Percentiles rank a stretch among this genome's conserved stretches.
Conservation (phyloP, 2,329 filamentous ascomycete genomes). For the Cordyceps sp. region DNA sequence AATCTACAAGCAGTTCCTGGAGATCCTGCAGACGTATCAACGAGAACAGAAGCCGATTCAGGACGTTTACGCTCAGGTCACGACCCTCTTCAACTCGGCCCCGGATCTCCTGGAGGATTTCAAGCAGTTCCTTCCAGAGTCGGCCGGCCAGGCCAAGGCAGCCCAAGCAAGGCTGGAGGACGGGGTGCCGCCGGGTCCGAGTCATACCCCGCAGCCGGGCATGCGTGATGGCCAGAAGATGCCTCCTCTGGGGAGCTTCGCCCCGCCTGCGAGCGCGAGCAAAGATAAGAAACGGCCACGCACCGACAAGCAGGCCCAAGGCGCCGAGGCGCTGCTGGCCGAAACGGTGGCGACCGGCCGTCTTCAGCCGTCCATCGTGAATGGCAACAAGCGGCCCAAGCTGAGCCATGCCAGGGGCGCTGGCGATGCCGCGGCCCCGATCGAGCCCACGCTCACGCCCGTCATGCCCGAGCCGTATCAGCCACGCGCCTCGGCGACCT, state of each 20-base stretch:
- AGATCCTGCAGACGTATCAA: constrained; percentile 96
- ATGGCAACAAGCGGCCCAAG: constrained; percentile 51
- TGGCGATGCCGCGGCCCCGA: constrained; percentile 39
- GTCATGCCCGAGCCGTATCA: constrained; percentile 75
- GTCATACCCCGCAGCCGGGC: constrained; percentile 37
- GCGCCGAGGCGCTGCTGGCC: constrained; percentile 24
- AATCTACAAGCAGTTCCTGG: constrained; percentile 97
- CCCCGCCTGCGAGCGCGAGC: constrained; percentile 60
- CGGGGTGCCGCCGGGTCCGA: constrained; percentile 21
- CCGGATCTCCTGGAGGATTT: constrained; percentile 95
- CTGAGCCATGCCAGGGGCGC: constrained; percentile 50
- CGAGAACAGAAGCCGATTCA: constrained; percentile 96
- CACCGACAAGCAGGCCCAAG: constrained; percentile 34
- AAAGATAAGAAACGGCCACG: constrained; percentile 86
- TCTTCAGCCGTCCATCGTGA: constrained; percentile 14
- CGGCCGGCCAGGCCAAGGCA: constrained; percentile 37
- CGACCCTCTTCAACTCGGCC: constrained; percentile 78
- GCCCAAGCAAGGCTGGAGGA: constrained; percentile 43
- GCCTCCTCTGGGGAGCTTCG: constrained; percentile 90
- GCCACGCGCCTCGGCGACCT: constrained; percentile 55
- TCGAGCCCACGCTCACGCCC: constrained; percentile 80
- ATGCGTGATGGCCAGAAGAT: constrained; percentile 54
- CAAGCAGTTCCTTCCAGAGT: constrained; percentile 94
- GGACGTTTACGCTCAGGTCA: constrained; percentile 95
- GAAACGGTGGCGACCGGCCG: constrained; percentile 23